Evolutionary conservation across 1,284 basidiomycete species (phyloP), one percentile per base, ranked within the genome.

Genomic region (Melampsora americana): DNA sequence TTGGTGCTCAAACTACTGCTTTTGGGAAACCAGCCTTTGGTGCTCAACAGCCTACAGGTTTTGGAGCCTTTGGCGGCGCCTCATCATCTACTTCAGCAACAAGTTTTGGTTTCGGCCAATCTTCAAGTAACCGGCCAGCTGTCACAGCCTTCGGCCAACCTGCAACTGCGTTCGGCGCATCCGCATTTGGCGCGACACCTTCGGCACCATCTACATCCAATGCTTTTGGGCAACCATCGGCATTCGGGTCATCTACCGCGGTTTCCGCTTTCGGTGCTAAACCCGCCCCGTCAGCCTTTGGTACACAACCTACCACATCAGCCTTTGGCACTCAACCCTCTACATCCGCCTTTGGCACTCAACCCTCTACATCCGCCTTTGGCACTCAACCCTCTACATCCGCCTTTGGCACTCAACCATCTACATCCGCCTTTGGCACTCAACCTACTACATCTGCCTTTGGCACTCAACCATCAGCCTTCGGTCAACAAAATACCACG

Each of bases 171-270:
- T 73, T 73, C 32, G 70, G 62, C 48, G 20, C 70, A 3, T 44
- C 60, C n/a, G 14, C 70, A 14, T 53, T 53, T 53, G 50, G 50
- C 2, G 50, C 50, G 23, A 23, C 23, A 20, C 30, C 60, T 28
- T 26, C 48, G 20, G 32, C 48, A 20, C n/a, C 65, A 11, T 39
- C 48, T 32, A 3, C 72, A 28, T 62, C 50, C 20, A 67, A 32
- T 12, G 72, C 72, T 2, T 74, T 74, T 44, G 72, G 72, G 3
- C 64, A 67, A 56, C 72, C 72, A 6, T 74, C 72, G 20, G 62
- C 70, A 7, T 65, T 72, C 30, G 70, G 70, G 14, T 0, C 60
- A n/a, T 30, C 60, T 18, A 48, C 56, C 26, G 35, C 69, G 9
- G 61, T 50, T n/a, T 50, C 69, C 7, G 70, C 70, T 28, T 72